Evolutionary conservation across 345 rosid species (phyloP), one percentile per base, ranked within the genome.

Genomic region (Aquilaria yunnanensis): DNA sequence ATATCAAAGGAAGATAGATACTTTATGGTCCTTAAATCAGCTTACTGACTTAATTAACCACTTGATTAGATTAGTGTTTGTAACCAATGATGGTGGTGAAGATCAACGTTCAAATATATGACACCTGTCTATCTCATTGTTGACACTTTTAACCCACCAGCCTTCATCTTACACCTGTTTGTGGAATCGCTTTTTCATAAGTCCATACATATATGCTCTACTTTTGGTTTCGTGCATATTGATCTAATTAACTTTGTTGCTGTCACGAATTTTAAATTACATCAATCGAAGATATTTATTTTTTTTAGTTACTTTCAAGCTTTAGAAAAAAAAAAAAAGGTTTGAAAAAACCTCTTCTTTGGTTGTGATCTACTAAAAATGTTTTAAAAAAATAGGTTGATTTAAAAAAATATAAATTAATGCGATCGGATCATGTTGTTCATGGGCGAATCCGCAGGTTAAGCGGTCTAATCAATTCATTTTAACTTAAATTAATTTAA

Each of bases 51-150:
- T 9, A 37, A 37, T n/a, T n/a, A 59, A 32, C 14, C 55, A 31
- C 16, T 54, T 62, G 61, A 70, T 59, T 47, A 72, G 59, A 70
- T 63, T 61, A 71, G 48, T 33, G 54, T 57, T 34, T 13, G 51
- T n/a, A 63, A 56, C 58, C 54, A 65, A 57, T 53, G 46, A 57
- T 65, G 58, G 56, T 32, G 6, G 9, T 58, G 59, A 63, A 59
- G 64, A 60, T 61, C 51, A 51, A 14, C 60, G 48, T 63, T 63
- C 43, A 32, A 62, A 54, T 62, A 34, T 47, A 14, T 14, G 31
- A 53, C 71, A 54, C 63, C 67, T 58, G 63, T 59, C 67, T 4
- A 66, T 51, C 64, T 43, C 34, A 7, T n/a, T 31, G 65, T 32
- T 51, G n/a, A 31, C 51, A 32, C 43, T 37, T 37, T 14, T 41